Evolutionary conservation across 164 flowering plant genomes (phyloP).

Genomic region (Pachysandra terminalis): DNA sequence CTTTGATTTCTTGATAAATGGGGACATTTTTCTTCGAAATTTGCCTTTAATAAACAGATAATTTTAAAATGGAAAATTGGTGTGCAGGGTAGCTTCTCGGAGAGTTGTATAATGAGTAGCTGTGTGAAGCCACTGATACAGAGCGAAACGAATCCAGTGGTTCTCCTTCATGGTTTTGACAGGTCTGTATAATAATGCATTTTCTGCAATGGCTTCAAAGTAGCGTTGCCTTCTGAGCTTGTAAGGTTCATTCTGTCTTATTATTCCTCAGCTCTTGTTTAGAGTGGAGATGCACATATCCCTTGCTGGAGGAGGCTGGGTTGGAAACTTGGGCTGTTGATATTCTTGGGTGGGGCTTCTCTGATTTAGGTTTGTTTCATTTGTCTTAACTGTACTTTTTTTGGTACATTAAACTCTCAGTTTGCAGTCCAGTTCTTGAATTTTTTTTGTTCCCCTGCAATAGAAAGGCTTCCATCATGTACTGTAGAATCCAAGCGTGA

Average conservation of each 20-base stretch:
- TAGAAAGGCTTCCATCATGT: slow-evolving; percentile 72
- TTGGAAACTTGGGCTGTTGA: slow-evolving; percentile 91
- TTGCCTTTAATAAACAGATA: no score
- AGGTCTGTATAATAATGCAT: slow-evolving; percentile 38
- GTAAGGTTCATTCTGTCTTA: slow-evolving; percentile 27
- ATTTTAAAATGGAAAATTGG: no score
- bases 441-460: slow-evolving; percentile 3
- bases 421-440: slow-evolving; percentile 1
- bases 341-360: slow-evolving; percentile 98
- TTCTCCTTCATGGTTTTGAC: slow-evolving; percentile 95
- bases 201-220: not conserved
- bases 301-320: slow-evolving; percentile 91
- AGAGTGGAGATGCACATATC: slow-evolving; percentile 90
- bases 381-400: not conserved
- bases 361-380: slow-evolving; percentile 64
- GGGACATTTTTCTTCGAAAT: no score
- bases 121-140: slow-evolving; percentile 61
- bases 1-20: no score
- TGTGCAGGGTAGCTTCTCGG: slow-evolving; percentile 28
- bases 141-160: slow-evolving; percentile 49
- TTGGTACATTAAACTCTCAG: not conserved
- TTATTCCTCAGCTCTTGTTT: slow-evolving; percentile 73
- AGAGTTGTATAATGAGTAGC: slow-evolving; percentile 68
- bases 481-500: slow-evolving; percentile 79
- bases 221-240: not conserved